These are phyloP conservation scores for Suillus alpinus DNA, from an alignment of 768 basidiomycete species.

Conservation along the genomic window DNA sequence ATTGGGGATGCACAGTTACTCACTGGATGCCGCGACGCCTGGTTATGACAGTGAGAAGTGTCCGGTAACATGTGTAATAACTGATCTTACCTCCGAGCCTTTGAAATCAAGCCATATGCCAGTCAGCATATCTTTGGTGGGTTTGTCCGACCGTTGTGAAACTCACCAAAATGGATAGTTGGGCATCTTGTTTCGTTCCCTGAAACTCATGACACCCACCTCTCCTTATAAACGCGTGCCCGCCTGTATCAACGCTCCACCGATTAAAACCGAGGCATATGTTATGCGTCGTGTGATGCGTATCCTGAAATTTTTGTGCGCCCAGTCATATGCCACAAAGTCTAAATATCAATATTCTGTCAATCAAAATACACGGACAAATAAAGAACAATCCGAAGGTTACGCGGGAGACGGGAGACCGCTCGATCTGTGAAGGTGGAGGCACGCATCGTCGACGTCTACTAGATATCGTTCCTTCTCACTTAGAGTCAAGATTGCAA, in stretches of 20 bases:
- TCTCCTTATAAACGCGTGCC: constrained; percentile 16
- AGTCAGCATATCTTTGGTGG: neutral
- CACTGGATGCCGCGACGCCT: constrained; percentile 67
- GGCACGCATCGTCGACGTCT: neutral
- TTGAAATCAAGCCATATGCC: constrained; percentile 2
- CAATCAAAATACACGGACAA: neutral
- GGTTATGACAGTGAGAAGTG: constrained; percentile 9
- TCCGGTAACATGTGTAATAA: neutral
- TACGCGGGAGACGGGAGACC: neutral
- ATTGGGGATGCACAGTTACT: constrained; percentile 19
- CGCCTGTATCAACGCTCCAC: neutral
- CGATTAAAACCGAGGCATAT: constrained; percentile 4
- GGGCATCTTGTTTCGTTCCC: constrained; percentile 20
- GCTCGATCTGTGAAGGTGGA: neutral
- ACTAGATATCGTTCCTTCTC: neutral
- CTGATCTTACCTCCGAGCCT: constrained; percentile 61
- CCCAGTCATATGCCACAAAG: neutral
- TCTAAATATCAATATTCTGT: neutral
- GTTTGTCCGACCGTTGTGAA: neutral
- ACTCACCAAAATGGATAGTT: constrained; percentile 33
- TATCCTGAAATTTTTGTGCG: neutral
- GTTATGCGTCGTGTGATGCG: neutral
- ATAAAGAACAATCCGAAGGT: neutral
- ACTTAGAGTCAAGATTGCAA: neutral
- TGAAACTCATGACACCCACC: constrained; percentile 7